phyloP scores from a whole-genome alignment of 208 protist species.

The Wallacemonas rigidus region DNA sequence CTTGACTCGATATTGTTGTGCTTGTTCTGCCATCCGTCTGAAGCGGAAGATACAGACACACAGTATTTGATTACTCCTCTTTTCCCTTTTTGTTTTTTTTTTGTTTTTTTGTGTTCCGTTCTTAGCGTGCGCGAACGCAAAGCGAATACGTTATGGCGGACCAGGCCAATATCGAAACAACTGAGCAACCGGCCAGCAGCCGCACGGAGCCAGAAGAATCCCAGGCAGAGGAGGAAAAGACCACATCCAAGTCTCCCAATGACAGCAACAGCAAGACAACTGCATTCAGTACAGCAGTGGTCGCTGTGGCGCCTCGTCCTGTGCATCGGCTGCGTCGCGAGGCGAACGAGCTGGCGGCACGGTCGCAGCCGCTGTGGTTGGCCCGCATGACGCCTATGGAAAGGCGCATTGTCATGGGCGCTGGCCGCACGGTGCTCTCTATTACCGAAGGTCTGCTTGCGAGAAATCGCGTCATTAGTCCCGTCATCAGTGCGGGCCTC shows the following conservation, averaged over 20 bases:
- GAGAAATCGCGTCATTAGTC: constrained; percentile 45
- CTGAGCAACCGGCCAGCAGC: neutral
- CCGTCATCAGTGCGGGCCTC: constrained; percentile 54
- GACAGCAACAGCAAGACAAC: neutral
- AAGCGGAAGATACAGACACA: too few species aligned
- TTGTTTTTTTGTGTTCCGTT: constrained; percentile 2
- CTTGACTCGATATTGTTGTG: too few species aligned
- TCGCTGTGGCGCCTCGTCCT: neutral
- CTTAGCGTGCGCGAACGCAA: neutral
- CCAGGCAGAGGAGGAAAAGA: neutral
- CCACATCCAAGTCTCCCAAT: neutral
- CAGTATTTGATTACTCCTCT: neutral
- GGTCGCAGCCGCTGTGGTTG: constrained; percentile 19
- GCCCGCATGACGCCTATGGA: constrained; percentile 36
- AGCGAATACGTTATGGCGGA: neutral
- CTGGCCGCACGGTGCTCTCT: constrained; percentile 43
- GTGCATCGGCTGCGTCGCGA: constrained; percentile 14
- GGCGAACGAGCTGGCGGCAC: neutral
- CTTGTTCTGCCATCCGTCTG: too few species aligned
- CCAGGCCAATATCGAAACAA: neutral
- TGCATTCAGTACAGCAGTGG: constrained; percentile 1
- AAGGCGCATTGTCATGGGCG: constrained; percentile 43
- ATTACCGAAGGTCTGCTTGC: constrained; percentile 64
- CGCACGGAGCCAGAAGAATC: neutral
- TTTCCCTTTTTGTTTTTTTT: neutral